Percentiles rank a stretch among this genome's conserved stretches.
phyloP scores from a whole-genome alignment of 371 early-diverging fungal genomes.

The Actinomortierella wolfii region DNA sequence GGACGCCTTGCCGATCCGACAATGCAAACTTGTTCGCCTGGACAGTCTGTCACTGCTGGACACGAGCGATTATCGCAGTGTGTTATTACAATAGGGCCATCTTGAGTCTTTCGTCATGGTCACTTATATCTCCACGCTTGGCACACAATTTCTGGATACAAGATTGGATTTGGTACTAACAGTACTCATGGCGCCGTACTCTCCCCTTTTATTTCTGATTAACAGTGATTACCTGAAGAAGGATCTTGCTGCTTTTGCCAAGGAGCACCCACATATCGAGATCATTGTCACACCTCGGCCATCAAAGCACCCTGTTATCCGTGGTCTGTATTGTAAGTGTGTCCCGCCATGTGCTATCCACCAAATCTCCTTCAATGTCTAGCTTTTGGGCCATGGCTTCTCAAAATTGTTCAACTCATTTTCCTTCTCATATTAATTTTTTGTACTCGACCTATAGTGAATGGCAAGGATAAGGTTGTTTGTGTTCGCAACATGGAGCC shows the following conservation, averaged over 20 bases:
- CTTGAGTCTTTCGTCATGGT: too few relatives aligned
- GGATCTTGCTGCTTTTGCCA: slow-evolving; percentile 68
- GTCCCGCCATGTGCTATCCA: not conserved
- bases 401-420: slow-evolving; percentile 3
- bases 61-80: too few relatives aligned
- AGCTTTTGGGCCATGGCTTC: not conserved
- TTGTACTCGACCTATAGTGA: slow-evolving; percentile 48
- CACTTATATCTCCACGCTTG: too few relatives aligned
- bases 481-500: slow-evolving; percentile 71
- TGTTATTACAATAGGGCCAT: too few relatives aligned
- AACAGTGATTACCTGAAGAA: slow-evolving; percentile 73
- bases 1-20: too few relatives aligned
- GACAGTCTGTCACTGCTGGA: too few relatives aligned
- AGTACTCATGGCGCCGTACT: too few relatives aligned
- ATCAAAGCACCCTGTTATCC: slow-evolving; percentile 75
- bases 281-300: slow-evolving; percentile 80
- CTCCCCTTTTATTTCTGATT: not conserved
- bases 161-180: too few relatives aligned
- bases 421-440: not conserved
- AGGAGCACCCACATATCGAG: slow-evolving; percentile 81
- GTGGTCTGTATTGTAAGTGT: slow-evolving; percentile 74
- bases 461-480: slow-evolving; percentile 75
- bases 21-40: too few relatives aligned
- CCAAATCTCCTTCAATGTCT: not conserved
- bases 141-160: too few relatives aligned